Evolutionary conservation across 2,329 filamentous ascomycete species (phyloP), one percentile per base, ranked within the genome.

Genomic region (Tolypocladium ovalisporum): DNA sequence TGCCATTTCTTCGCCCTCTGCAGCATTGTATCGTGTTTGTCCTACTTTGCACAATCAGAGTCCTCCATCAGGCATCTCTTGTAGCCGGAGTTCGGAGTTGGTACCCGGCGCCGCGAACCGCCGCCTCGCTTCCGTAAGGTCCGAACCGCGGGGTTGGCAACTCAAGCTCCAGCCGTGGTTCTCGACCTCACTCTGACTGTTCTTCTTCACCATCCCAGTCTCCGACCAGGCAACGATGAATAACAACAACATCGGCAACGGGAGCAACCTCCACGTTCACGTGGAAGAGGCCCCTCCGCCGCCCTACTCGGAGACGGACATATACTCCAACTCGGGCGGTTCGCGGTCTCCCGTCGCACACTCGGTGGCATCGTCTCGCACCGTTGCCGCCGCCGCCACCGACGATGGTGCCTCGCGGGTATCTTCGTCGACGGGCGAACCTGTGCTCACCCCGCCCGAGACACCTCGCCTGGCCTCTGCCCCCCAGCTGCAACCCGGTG

Each of bases 281-380:
- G 59, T 54, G 13, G 69, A 74, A 57, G 72, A 79, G 58, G 65
- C 68, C 9, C 78, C 80, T 24, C 81, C 80, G 47, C 80, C 80
- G 5, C 81, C 82, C 7, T 84, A 84, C 63, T 76, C 76, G 42
- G 80, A 82, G 66, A 82, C 78, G 19, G 81, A 84, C 65, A 75
- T 80, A 40, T 80, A 76, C 69, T 81, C 79, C 17, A 71, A 65
- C 54, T 69, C 77, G 4, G 71, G 71, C 35, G 63, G 62, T 57
- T 59, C 56, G 57, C 64, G 61, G 55, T 67, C 66, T 63, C 62
- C 62, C 55, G 62, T 52, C 40, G 27, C 63, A 55, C 61, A 39
- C 37, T 51, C 62, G 56, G 35, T 60, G 56, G 15, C 64, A 13
- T 54, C 63, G 52, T 62, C 64, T 56, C 58, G 66, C 63, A 67